These are phyloP conservation scores for Gastrolobium bilobum DNA, from an alignment of 306 rosid species.

Conservation along the genomic window DNA sequence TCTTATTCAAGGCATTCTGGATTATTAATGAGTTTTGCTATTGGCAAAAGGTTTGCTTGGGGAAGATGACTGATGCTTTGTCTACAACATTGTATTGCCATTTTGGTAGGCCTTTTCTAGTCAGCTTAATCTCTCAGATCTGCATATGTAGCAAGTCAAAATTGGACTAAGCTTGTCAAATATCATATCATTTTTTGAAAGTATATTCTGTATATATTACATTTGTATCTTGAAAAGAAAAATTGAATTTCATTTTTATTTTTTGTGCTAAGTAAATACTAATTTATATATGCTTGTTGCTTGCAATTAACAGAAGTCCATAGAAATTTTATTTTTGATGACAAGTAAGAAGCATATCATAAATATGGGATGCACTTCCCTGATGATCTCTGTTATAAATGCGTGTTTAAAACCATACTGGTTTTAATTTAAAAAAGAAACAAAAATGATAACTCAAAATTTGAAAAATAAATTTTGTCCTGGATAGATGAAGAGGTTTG, in stretches of 20 bases:
- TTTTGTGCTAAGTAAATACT: conserved; percentile 1
- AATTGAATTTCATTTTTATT: neutral
- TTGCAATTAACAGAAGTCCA: neutral
- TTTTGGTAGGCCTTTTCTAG: conserved; percentile 4
- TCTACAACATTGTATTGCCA: conserved; percentile 14
- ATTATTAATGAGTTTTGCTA: conserved; percentile 29
- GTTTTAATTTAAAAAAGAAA: neutral
- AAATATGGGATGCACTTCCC: neutral
- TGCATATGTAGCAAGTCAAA: neutral
- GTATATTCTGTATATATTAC: conserved; percentile 46
- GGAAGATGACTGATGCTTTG: conserved; percentile 31
- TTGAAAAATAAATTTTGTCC: neutral
- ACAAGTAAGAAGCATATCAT: neutral
- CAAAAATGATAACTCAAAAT: neutral
- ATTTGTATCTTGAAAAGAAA: conserved; percentile 31
- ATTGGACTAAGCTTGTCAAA: neutral
- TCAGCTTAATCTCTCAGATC: conserved; percentile 4
- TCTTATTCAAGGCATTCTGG: conserved; percentile 20
- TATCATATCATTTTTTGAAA: neutral
- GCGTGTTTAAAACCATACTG: conserved; percentile 30
- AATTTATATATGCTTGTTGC: conserved; percentile 14
- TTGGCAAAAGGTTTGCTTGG: conserved; percentile 24
- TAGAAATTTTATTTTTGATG: neutral
- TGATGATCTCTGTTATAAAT: conserved; percentile 25
- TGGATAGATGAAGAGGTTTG: conserved; percentile 18